Conservation (phyloP, 2,329 filamentous ascomycete genomes). For the Aspergillus brunneoviolaceus region DNA sequence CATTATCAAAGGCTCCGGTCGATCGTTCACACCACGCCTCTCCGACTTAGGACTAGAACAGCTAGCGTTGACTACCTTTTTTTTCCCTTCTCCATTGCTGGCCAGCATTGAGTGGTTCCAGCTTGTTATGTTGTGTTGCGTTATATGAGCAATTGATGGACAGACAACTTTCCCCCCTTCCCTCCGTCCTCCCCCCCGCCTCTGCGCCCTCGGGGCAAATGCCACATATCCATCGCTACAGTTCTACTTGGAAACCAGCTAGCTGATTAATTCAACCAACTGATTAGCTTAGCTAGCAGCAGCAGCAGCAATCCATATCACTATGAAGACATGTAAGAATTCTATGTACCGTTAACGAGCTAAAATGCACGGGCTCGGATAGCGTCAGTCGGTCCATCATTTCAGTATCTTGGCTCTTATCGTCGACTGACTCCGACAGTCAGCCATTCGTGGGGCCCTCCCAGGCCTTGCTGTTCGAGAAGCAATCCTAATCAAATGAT, state of each 20-base stretch:
- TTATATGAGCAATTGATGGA: background rate
- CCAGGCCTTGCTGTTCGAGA: background rate
- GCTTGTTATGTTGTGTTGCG: background rate
- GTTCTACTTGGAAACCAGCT: background rate
- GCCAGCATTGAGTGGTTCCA: background rate
- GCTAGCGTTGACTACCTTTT: background rate
- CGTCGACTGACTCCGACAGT: background rate
- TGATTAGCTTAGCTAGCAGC: background rate
- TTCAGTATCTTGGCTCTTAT: conserved; percentile 1
- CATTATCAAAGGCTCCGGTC: background rate
- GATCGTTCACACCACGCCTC: background rate
- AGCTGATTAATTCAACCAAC: background rate
- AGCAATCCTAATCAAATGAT: background rate
- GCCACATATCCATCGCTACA: background rate
- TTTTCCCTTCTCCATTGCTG: background rate
- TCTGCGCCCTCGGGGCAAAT: background rate
- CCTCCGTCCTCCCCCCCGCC: background rate
- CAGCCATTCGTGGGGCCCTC: background rate
- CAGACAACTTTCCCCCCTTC: background rate
- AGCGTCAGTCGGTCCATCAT: background rate
- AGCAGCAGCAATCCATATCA: background rate
- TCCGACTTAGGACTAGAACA: background rate
- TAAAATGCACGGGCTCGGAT: background rate
- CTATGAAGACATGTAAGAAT: background rate
- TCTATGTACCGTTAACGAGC: background rate